Evolutionary conservation across 306 rosid species (phyloP).

Genomic region (Lithocarpus polystachyus): DNA sequence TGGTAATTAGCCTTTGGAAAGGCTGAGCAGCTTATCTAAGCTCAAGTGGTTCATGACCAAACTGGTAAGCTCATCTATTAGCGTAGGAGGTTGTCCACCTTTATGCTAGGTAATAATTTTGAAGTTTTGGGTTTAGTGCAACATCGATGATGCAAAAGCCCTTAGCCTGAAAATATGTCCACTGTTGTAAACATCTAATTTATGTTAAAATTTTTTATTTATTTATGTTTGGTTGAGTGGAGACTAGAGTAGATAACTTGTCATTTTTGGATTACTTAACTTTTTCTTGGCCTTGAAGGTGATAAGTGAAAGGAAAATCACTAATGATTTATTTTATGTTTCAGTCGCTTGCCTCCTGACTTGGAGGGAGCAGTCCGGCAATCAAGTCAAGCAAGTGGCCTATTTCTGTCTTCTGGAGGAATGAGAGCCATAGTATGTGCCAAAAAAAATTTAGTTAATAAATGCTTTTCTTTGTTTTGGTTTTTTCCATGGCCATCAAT

Average conservation of each 20-base stretch:
- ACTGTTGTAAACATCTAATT: no score
- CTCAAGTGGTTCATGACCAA: no score
- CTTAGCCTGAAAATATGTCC: no score
- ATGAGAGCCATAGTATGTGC: slow-evolving; percentile 77
- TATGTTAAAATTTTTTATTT: not conserved
- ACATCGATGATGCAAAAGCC: not conserved
- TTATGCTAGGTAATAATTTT: not conserved
- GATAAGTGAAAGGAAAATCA: slow-evolving; percentile 20
- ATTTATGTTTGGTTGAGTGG: not conserved
- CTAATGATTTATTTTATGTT: slow-evolving; percentile 28
- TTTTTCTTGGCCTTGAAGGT: slow-evolving; percentile 3
- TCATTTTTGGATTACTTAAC: not conserved
- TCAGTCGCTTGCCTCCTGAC: slow-evolving; percentile 93
- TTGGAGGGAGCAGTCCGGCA: slow-evolving; percentile 92
- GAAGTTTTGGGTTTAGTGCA: not conserved
- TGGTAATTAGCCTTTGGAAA: not conserved
- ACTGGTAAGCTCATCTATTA: not conserved
- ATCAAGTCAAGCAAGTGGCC: slow-evolving; percentile 71
- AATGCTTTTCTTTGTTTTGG: not conserved
- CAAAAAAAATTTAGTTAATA: slow-evolving; percentile 14
- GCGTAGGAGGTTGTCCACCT: not conserved
- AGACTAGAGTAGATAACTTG: not conserved
- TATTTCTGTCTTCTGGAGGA: slow-evolving; percentile 86
- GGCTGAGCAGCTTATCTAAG: not conserved
- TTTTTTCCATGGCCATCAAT: not conserved